Base-by-base conservation (phyloP, 768 basidiomycete genomes). In the Arthromyces matolae region DNA sequence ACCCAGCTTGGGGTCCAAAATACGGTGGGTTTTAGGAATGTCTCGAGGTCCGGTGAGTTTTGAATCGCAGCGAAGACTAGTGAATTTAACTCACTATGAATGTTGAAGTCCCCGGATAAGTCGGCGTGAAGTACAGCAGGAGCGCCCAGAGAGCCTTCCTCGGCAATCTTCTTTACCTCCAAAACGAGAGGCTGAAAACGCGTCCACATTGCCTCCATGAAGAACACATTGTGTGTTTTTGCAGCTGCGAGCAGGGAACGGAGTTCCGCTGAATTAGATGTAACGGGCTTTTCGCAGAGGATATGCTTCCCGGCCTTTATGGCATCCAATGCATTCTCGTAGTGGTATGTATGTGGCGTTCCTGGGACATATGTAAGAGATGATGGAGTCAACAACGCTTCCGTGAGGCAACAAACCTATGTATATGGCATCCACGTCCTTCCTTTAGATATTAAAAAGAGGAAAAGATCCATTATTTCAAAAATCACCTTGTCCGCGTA, bases 191-290 rank as follows among this genome's bases (percentile, higher is more conserved):
- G 86, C 48, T 86, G 83, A 71, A 89, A 90, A 28, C 87, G 76
- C 28, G 90, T 91, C 89, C 90, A 92, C 66, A 92, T 72, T 0
- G 87, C 90, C 67, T 94, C 93, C 91, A 94, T 93, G 58, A 94
- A 80, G 72, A 94, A 94, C 1, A 92, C 76, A 14, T 82, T 78
- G 56, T 84, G 71, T 61, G 89, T 79, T 63, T 86, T 86, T 2
- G 93, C 90, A 16, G 89, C 76, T 8, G 69, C 69, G 16, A 92
- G 69, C 19, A 95, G 75, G 37, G 83, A 78, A n/a, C 80, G 77
- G 18, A 91, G 72, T 60, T 94, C 90, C 2, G 83, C 77, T 5
- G 76, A 71, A 59, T 91, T 93, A 52, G 73, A 77, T 1, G 92
- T 93, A 42, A 88, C 84, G 0, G 90, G 89, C 50, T 95, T 94